Evolutionary conservation across 2,329 filamentous ascomycete genomes (phyloP), one percentile per base, ranked within the genome.

Genomic region (Magnaporthales sp.): DNA sequence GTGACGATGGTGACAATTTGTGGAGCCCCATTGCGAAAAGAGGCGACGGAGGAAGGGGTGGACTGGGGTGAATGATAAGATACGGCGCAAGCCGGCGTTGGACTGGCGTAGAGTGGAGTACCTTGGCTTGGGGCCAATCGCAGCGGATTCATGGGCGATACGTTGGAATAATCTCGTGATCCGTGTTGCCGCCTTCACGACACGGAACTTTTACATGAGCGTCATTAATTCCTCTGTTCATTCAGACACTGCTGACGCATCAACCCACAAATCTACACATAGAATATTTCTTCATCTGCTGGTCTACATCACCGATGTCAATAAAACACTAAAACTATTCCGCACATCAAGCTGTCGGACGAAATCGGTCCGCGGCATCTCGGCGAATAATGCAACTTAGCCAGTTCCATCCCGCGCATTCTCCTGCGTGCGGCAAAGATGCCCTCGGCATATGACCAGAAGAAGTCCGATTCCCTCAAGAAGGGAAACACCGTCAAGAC

Each of bases 401-500:
- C 56, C 56, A 60, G 13, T 4, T 27, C 24, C 26, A 27, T 60
- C 56, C 56, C 38, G 62, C 32, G 32, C 32, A 54, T 29, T 19
- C 4, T 29, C 13, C 27, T 65, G 63, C 51, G 46, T 54, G 32
- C 29, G 51, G 31, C 64, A 38, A 58, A 66, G 68, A 86, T 86
- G 83, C 80, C 82, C 71, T 78, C 79, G 46, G 72, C 71, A 66
- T 83, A 60, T 61, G 74, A 75, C 65, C 68, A 68, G 51, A 67
- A 67, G 13, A 71, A 84, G 73, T 29, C 56, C 56, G 88, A 85
- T 76, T 74, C 77, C 58, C 78, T 80, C 32, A 86, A 83, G 73
- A 87, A 85, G 77, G 81, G 79, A 26, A 88, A 87, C 74, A 75
- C 79, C 38, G 84, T 89, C 71, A 86, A 85, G 73, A 88, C 87